Evolutionary conservation across 2,329 filamentous ascomycete genomes (phyloP), one percentile per base, ranked within the genome.

Genomic region (Hymenoscyphus infarciens): DNA sequence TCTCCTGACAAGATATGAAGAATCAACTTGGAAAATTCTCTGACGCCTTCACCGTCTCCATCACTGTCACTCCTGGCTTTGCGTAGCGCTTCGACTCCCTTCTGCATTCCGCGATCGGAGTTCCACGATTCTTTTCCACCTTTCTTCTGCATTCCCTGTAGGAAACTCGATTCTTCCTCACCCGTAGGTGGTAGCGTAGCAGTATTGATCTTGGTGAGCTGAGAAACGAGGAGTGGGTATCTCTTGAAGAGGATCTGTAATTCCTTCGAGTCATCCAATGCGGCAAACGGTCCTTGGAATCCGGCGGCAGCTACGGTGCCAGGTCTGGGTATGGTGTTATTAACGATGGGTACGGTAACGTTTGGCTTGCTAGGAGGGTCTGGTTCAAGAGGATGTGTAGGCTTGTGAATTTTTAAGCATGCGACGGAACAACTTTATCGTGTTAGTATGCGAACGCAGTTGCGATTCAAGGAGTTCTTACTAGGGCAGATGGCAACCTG

Each of bases 1-100:
- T 70, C 71, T 10, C 69, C 65, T 8, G 74, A 74, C 25, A 86
- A 75, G 38, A 86, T 73, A 61, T 80, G 77, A 56, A 81, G 69
- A 19, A 88, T 79, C 25, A 87, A 75, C 64, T 84, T 82, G 56
- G 81, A 82, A 69, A 86, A 89, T 73, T 87, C 86, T 59, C 82
- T 77, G 33, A 89, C 77, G 4, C 78, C 85, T 67, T 87, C 83
- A 33, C 84, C 84, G n/a, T 55, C 52, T n/a, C 78, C 85, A 67
- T 87, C 83, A 33, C 57, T 45, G 62, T 82, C 81, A 67, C 82
- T 79, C 62, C 82, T 78, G 38, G 82, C 81, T 60, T 74, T 78
- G 52, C 81, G 80, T 63, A 89, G 74, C 15, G 80, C 81, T 22
- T 80, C 77, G 54, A 83, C 80, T 1, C 84, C 87, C 22, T 81